Conservation (phyloP, 805 yeast genomes). For the Metschnikowia lunata region DNA sequence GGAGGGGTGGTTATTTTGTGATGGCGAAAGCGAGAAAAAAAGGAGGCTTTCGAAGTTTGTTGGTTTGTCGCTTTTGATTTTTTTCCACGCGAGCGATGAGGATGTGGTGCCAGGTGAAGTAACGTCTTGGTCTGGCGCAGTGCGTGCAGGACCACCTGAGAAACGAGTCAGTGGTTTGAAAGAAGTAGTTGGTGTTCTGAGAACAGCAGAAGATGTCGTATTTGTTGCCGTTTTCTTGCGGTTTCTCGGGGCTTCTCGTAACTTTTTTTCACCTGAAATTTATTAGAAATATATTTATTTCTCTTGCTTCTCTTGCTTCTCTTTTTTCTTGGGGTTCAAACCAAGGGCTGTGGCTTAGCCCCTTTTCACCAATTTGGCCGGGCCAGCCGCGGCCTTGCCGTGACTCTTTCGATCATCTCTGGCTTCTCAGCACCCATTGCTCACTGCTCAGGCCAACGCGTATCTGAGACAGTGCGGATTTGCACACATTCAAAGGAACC, state of each 20-base stretch:
- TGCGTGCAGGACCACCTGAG: no score
- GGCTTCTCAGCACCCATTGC: no score
- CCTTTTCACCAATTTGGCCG: background rate
- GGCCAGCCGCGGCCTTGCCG: background rate
- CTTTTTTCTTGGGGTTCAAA: no score
- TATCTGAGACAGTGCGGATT: background rate
- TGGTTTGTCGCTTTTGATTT: background rate
- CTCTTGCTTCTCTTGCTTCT: no score
- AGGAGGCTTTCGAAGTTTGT: background rate
- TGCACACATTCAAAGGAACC: background rate
- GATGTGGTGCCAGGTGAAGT: background rate
- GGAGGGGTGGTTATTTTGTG: background rate
- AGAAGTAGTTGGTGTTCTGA: no score
- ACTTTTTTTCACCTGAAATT: background rate
- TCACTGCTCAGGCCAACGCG: background rate
- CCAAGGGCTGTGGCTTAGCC: no score
- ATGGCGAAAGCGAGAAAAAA: slow-evolving; percentile 1
- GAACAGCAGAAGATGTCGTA: no score
- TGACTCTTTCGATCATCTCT: background rate
- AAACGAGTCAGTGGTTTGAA: no score
- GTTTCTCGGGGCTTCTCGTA: background rate
- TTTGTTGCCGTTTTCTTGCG: no score
- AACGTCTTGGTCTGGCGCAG: no score
- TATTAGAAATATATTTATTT: no score
- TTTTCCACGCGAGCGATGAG: background rate